A percentile compares a stretch with the other conserved stretches of the same genome.
Evolutionary conservation across 306 rosid genomes (phyloP).

Genomic region (Cicer arietinum): DNA sequence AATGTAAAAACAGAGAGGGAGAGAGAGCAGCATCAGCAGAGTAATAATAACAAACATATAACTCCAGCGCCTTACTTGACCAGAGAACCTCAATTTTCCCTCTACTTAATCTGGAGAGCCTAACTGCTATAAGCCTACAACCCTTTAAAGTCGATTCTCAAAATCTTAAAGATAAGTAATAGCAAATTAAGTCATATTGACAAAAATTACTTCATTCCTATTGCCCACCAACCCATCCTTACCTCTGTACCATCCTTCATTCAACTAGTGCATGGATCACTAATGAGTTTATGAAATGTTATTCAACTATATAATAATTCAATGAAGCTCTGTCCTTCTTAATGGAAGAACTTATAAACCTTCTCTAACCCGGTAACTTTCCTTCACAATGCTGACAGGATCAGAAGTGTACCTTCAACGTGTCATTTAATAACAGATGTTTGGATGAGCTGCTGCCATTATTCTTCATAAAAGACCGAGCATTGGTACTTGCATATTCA

Average conservation of each 20-base stretch:
- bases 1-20: background rate
- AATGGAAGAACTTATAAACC: slow-evolving; percentile 33
- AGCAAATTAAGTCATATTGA: slow-evolving; percentile 12
- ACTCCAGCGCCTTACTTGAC: slow-evolving; percentile 14
- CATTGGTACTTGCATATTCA: slow-evolving; percentile 50
- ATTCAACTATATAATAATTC: slow-evolving; percentile 26
- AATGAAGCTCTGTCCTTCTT: slow-evolving; percentile 3
- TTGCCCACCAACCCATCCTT: slow-evolving; percentile 28
- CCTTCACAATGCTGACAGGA: slow-evolving; percentile 29
- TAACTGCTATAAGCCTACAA: slow-evolving; percentile 27
- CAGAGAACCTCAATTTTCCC: slow-evolving; percentile 27
- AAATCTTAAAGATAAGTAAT: slow-evolving; percentile 17
- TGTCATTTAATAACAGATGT: slow-evolving; percentile 57
- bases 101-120: slow-evolving; percentile 4
- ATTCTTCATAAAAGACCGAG: slow-evolving; percentile 50
- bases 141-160: slow-evolving; percentile 6
- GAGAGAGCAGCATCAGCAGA: slow-evolving; percentile 15
- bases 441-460: slow-evolving; percentile 51
- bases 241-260: slow-evolving; percentile 15
- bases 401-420: slow-evolving; percentile 65
- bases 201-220: slow-evolving; percentile 30
- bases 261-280: slow-evolving; percentile 37
- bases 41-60: slow-evolving; percentile 22
- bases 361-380: slow-evolving; percentile 14
- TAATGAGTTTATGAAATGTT: slow-evolving; percentile 29